These are phyloP conservation scores for Sugiyamaella sp. DNA, from an alignment of 1,139 yeast genomes.

Conservation along the genomic window DNA sequence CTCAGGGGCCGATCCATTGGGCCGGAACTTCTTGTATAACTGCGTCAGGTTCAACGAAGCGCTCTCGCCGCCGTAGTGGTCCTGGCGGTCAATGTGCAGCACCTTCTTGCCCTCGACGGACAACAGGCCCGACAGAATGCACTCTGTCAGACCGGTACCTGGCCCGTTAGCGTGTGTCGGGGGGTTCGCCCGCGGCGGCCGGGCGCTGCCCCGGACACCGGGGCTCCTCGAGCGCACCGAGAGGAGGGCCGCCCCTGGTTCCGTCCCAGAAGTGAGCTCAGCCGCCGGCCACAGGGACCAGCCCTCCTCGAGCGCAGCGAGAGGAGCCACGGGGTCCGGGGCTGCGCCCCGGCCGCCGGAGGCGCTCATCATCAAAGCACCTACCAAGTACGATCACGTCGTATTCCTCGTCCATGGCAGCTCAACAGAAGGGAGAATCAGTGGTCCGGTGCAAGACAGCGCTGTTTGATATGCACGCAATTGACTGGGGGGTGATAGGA, in stretches of 20 bases:
- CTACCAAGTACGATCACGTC: slow-evolving; percentile 82
- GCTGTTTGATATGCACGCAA: no score
- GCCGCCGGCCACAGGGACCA: neutral
- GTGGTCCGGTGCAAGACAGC: no score
- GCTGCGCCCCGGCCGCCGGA: neutral
- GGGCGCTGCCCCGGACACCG: slow-evolving; percentile 6
- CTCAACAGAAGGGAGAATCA: no score
- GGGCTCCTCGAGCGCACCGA: slow-evolving; percentile 6
- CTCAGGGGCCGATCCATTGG: slow-evolving; percentile 61
- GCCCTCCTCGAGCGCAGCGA: neutral
- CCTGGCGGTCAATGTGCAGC: slow-evolving; percentile 93
- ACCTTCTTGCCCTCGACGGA: slow-evolving; percentile 98
- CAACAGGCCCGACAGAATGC: slow-evolving; percentile 89
- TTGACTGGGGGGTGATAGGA: no score
- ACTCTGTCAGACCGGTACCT: slow-evolving; percentile 86
- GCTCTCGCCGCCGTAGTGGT: slow-evolving; percentile 88
- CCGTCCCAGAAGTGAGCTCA: neutral
- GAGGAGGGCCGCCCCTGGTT: neutral
- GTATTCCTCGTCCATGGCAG: slow-evolving; percentile 86
- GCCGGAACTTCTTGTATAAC: slow-evolving; percentile 50
- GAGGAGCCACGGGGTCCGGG: neutral
- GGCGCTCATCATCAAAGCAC: no score
- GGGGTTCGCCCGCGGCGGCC: slow-evolving; percentile 2
- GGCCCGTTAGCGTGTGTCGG: slow-evolving; percentile 1
- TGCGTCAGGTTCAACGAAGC: slow-evolving; percentile 64